A percentile compares a stretch with the other conserved stretches of the same genome.
Conservation (phyloP, 164 flowering plant species). For the Chimonanthus praecox region DNA sequence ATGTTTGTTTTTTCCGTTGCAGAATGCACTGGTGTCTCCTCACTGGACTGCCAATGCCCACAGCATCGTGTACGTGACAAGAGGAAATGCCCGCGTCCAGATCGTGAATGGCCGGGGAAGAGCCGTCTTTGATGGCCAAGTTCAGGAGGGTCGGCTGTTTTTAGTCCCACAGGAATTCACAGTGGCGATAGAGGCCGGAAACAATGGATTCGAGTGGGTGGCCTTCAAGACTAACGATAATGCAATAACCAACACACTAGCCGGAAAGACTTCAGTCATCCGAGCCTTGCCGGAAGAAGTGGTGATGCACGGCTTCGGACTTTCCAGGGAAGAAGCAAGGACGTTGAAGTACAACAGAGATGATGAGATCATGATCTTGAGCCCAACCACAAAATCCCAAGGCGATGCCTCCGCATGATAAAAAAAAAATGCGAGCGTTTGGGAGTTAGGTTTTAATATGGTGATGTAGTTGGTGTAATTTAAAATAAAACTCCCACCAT, state of each 20-base stretch:
- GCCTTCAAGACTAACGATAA: constrained; percentile 50
- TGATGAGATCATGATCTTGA: constrained; percentile 23
- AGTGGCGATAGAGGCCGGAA: constrained; percentile 33
- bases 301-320: constrained; percentile 12
- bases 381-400: constrained; percentile 3
- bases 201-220: constrained; percentile 43
- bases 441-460: no score
- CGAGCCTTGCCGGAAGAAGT: constrained; percentile 30
- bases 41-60: constrained; percentile 56
- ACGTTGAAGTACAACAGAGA: constrained; percentile 39
- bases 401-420: not conserved
- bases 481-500: no score
- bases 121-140: constrained; percentile 33
- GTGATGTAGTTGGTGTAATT: no score
- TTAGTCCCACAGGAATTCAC: constrained; percentile 51
- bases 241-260: constrained; percentile 37
- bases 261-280: constrained; percentile 42
- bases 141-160: constrained; percentile 39
- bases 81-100: constrained; percentile 45
- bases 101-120: constrained; percentile 35
- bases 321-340: constrained; percentile 40
- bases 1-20: not conserved
- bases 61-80: constrained; percentile 36
- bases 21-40: constrained; percentile 53
- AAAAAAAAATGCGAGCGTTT: no score